Evolutionary conservation across 192 early-diverging fungal genomes (phyloP).

Genomic region (Geranomyces variabilis): DNA sequence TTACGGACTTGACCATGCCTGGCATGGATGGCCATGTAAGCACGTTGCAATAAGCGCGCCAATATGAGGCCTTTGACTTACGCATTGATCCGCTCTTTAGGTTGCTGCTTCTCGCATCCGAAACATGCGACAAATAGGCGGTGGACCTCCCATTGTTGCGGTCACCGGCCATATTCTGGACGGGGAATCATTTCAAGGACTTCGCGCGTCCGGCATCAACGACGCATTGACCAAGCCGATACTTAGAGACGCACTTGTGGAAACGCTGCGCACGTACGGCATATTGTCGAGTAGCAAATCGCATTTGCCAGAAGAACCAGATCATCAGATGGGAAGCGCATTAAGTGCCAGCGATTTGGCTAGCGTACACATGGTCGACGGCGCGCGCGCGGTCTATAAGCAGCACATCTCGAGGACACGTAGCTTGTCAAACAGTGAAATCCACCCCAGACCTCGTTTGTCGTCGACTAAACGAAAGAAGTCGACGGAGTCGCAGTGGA

Average conservation of each 20-base stretch:
- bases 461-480: too few species aligned
- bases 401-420: neutral
- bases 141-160: constrained; percentile 20
- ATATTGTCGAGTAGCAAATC: neutral
- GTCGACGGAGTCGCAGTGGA: too few species aligned
- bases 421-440: neutral
- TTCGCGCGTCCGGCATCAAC: constrained; percentile 29
- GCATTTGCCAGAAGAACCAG: neutral
- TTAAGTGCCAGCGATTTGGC: neutral
- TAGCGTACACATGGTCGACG: neutral
- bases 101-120: constrained; percentile 22
- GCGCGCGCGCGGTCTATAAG: neutral
- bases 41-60: neutral
- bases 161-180: constrained; percentile 20
- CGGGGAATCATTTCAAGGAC: neutral
- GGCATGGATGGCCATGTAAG: constrained; percentile 33
- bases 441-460: too few species aligned
- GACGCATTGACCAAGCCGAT: constrained; percentile 29
- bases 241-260: neutral
- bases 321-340: neutral
- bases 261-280: constrained; percentile 16
- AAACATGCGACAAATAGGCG: constrained; percentile 13
- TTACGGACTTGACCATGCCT: constrained; percentile 12
- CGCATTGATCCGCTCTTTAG: neutral
- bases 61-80: neutral